Percentiles rank a stretch among this genome's conserved stretches.
phyloP scores from a whole-genome alignment of 441 rosid genomes.

The Codiaeum variegatum region DNA sequence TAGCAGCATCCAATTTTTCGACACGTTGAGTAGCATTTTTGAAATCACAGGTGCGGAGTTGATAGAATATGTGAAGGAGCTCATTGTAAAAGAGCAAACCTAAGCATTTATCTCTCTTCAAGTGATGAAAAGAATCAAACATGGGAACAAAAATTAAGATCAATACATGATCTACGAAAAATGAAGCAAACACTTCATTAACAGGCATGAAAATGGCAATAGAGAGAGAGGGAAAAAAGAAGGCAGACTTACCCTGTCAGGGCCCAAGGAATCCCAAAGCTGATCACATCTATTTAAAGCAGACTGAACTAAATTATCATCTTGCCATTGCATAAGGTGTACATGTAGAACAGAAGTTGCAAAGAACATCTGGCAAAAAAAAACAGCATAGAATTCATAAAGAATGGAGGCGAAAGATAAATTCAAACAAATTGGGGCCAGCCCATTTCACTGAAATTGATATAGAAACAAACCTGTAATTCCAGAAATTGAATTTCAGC shows the following conservation, averaged over 20 bases:
- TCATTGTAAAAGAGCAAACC: conserved; percentile 91
- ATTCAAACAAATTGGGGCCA: neutral
- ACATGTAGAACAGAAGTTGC: conserved; percentile 80
- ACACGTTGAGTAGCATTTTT: conserved; percentile 81
- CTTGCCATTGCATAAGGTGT: conserved; percentile 87
- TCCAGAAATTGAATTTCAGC: conserved; percentile 62
- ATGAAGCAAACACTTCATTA: neutral
- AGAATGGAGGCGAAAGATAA: neutral
- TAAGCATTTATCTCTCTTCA: conserved; percentile 55
- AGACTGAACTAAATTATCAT: conserved; percentile 57
- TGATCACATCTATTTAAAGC: conserved; percentile 67
- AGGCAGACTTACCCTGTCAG: conserved; percentile 55
- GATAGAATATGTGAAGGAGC: conserved; percentile 83
- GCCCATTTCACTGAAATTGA: neutral
- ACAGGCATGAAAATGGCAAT: neutral
- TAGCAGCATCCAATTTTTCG: conserved; percentile 80
- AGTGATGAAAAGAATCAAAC: neutral
- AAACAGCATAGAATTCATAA: neutral
- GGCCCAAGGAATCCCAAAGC: conserved; percentile 66
- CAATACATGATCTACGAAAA: neutral
- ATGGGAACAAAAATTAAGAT: neutral
- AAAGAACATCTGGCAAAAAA: conserved; percentile 69
- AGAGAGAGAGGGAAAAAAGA: neutral
- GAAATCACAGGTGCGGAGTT: conserved; percentile 79
- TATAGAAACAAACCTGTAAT: conserved; percentile 52